phyloP scores from a whole-genome alignment of 371 early-diverging fungal species.

The Rhizopus arrhizus region DNA sequence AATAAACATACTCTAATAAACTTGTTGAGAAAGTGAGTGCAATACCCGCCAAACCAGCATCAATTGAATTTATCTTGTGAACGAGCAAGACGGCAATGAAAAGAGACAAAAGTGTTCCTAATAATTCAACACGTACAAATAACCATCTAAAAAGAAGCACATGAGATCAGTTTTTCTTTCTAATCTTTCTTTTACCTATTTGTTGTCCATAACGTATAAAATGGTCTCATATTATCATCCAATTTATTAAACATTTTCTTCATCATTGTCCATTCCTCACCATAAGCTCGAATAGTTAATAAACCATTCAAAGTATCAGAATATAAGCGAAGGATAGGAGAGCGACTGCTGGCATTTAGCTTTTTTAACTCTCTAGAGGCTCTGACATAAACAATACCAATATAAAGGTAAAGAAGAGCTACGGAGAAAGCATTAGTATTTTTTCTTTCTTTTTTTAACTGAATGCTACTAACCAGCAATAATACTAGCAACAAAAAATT shows the following conservation, averaged over 20 bases:
- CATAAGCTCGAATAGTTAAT: slow-evolving; percentile 59
- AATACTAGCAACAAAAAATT: slow-evolving; percentile 53
- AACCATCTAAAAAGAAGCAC: slow-evolving; percentile 31
- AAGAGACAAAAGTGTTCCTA: slow-evolving; percentile 72
- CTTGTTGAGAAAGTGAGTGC: slow-evolving; percentile 70
- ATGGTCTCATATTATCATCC: slow-evolving; percentile 77
- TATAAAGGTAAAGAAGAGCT: slow-evolving; percentile 38
- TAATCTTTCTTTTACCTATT: slow-evolving; percentile 68
- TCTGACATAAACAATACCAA: slow-evolving; percentile 58
- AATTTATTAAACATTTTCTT: slow-evolving; percentile 50
- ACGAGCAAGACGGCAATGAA: slow-evolving; percentile 63
- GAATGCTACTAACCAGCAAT: slow-evolving; percentile 33
- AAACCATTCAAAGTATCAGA: slow-evolving; percentile 58
- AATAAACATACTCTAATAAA: slow-evolving; percentile 68
- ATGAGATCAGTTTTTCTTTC: neutral
- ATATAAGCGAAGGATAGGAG: slow-evolving; percentile 57
- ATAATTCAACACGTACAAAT: slow-evolving; percentile 72
- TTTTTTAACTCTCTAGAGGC: slow-evolving; percentile 59
- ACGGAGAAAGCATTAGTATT: neutral
- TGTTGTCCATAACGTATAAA: slow-evolving; percentile 77
- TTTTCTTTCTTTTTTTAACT: neutral
- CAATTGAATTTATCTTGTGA: slow-evolving; percentile 49
- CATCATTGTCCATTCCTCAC: slow-evolving; percentile 47
- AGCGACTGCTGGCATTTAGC: slow-evolving; percentile 52
- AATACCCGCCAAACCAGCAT: slow-evolving; percentile 80